Percentiles rank a stretch among this genome's conserved stretches.
Evolutionary conservation across 192 early-diverging fungal species (phyloP).

Genomic region (Gonapodya prolifera): DNA sequence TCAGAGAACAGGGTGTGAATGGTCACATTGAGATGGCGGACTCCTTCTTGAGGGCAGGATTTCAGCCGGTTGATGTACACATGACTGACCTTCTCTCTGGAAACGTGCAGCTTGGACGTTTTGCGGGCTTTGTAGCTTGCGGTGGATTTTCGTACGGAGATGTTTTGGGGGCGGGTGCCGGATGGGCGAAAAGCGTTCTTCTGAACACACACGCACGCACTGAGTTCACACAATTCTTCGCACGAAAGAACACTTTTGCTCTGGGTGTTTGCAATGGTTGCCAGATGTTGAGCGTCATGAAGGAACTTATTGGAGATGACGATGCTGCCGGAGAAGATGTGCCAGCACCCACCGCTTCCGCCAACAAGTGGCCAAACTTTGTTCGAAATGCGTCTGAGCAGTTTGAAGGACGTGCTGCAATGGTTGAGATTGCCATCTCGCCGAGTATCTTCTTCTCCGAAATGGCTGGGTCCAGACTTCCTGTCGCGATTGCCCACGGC

Average conservation of each 20-base stretch:
- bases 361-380: constrained; percentile 75
- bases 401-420: constrained; percentile 83
- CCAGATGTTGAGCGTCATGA: constrained; percentile 85
- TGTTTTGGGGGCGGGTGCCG: constrained; percentile 94
- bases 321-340: constrained; percentile 38
- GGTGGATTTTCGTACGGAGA: constrained; percentile 99
- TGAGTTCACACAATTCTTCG: constrained; percentile 74
- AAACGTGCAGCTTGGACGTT: constrained; percentile 45
- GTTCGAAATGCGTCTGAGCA: constrained; percentile 84
- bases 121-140: constrained; percentile 82
- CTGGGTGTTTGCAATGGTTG: constrained; percentile 99
- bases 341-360: background rate
- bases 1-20: constrained; percentile 98
- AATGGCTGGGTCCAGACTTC: constrained; percentile 83
- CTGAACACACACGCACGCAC: constrained; percentile 51
- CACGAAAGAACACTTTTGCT: constrained; percentile 81
- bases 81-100: constrained; percentile 86
- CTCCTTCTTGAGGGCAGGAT: constrained; percentile 89
- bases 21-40: constrained; percentile 89
- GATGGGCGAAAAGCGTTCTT: constrained; percentile 91
- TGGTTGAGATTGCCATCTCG: constrained; percentile 50
- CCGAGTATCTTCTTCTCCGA: constrained; percentile 69
- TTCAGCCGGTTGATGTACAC: constrained; percentile 90
- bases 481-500: constrained; percentile 94
- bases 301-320: constrained; percentile 58